Base-by-base conservation (phyloP, 768 basidiomycete species). In the Tulasnella calospora region DNA sequence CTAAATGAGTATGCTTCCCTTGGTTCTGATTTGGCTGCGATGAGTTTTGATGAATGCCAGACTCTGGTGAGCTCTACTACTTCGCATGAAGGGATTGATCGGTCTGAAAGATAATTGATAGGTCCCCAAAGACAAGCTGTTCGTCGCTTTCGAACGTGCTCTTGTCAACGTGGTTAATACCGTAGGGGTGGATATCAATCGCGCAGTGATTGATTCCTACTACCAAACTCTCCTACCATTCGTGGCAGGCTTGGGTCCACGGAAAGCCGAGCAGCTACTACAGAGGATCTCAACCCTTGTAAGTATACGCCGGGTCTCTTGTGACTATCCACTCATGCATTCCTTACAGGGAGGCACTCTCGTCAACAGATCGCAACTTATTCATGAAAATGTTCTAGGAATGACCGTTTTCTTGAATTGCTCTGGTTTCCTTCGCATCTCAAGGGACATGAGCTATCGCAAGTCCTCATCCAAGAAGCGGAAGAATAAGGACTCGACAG, bases 101-200 rank as follows among this genome's bases (percentile, higher is more conserved):
- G 83, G 73, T 35, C 30, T 23, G 1, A 44, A 67, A 38, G 30
- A 9, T 69, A 57, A 73, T 30, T 38, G 46, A 27, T 74, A 98
- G 95, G 88, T 99, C 57, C 91, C 96, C 0, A 87, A 86, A 80
- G 96, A 98, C 81, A 98, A 97, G 83, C 86, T 98, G 19, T 84
- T 95, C 71, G 84, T 87, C 7, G 90, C 91, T 0, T 89, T 98
- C 55, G 98, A 99, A 83, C 91, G 94, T 55, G 91, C 90, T 36
- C 86, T 99, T 47, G 94, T 98, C 78, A 96, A 98, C 83, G 87
- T 94, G 36, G 92, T 94, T 78, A 98, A 96, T 85, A 91, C 90
- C 82, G 92, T 96, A 79, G 98, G 98, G 40, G 96, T 99, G 69
- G 96, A 99, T 83, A 93, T 99, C 86, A 99, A 99, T 83, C 92